Base-by-base conservation (phyloP, 2,329 filamentous ascomycete genomes). In the Fusarium sp. region DNA sequence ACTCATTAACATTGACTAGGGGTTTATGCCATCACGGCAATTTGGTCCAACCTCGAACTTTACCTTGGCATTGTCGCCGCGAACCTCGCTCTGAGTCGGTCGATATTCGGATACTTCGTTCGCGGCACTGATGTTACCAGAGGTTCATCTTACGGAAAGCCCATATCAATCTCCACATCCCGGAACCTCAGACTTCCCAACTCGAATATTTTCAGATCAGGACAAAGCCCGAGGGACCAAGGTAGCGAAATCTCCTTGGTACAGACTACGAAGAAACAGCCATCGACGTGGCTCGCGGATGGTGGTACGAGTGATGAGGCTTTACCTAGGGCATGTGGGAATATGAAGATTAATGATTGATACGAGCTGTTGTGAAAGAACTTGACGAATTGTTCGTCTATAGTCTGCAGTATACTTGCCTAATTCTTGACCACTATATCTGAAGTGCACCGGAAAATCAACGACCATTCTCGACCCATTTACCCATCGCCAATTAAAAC, bases 1-100 rank as follows among this genome's bases (percentile, higher is more conserved):
- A 10, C 8, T 11, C 21, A 17, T 14, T 37, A 18, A 23, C 5
- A 5, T 2, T 3, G 3, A 1, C 3, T 15, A 78, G 77, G 73
- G 59, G 67, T 73, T 7, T 78, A 76, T 41, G 73, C 71, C 36
- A 75, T 77, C 13, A 74, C 76, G 3, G 79, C 78, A 27, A 78
- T 79, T 37, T 81, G 78, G 78, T 79, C 75, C 14, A 74, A 79
- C 11, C 64, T 79, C 42, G 79, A 81, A 62, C 74, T 77, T 0
- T 76, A 76, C 23, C 68, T 81, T 1, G 79, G 78, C 25, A 79
- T 80, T 18, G 74, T 79, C 9, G 77, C 76, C n/a, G 79, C 69
- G 29, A 76, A 76, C 20, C 72, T 76, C 8, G 63, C 69, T 9
- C 63, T 71, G 6, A 58, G 69, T n/a, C 63, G 69, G 18, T 71